Evolutionary conservation across 371 early-diverging fungal species (phyloP), one percentile per base, ranked within the genome.

Genomic region (Batkoa obscura): DNA sequence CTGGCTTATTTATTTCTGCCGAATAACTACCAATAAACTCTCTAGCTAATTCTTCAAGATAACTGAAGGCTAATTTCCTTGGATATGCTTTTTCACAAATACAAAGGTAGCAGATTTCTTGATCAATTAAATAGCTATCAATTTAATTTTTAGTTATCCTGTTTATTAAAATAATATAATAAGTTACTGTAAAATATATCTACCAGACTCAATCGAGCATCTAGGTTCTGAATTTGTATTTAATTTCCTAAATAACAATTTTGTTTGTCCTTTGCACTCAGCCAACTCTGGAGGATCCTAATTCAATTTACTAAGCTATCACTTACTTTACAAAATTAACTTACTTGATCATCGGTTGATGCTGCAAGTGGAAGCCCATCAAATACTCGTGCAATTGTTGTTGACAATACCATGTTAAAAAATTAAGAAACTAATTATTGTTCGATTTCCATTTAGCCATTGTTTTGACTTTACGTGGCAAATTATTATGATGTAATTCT

Each of bases 331-430:
- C n/a, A n/a, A n/a, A n/a, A n/a, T n/a, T n/a, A n/a, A n/a, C n/a
- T n/a, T n/a, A n/a, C n/a, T n/a, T 93, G 92, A 66, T 96, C 95
- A 70, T 95, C 95, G 78, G 94, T 88, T 42, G 90, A 88, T 10
- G 94, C 95, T 36, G 97, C 94, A 58, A 96, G 72, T 2, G 91
- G 94, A 55, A 94, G 76, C 1, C 92, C 94, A 75, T 96, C 97
- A 8, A 81, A 75, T 33, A 94, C 79, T 60, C 97, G 81, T 42
- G 90, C 90, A 61, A 96, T 93, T 64, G 92, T 84, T 33, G 93
- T 91, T 8, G 93, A 84, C 61, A 83, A 81, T 47, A 96, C 90
- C 97, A 92, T 92, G 17, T 10, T 12, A 5, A 46, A 46, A 46
- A 5, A 46, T 5, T 5, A 8, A 39, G 12, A 39, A 39, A 39